phyloP scores from a whole-genome alignment of 2,329 filamentous ascomycete genomes.

The Metarhizium robertsii region DNA sequence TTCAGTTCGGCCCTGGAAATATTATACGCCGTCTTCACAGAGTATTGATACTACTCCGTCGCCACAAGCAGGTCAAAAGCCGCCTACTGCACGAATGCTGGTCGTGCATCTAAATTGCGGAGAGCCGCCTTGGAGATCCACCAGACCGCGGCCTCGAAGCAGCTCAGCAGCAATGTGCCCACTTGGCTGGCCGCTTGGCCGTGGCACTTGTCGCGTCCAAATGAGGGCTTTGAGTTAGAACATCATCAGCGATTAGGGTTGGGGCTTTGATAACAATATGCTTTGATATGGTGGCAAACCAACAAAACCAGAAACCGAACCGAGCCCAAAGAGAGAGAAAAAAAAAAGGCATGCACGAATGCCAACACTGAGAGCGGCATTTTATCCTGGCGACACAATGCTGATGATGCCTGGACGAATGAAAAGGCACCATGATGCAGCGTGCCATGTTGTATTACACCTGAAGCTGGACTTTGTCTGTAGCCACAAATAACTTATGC shows the following conservation, averaged over 20 bases:
- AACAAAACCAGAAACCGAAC: not conserved
- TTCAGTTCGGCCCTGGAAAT: too few species aligned
- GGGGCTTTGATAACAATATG: not conserved
- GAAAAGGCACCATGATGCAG: not conserved
- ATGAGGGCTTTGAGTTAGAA: not conserved
- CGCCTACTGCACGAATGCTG: too few species aligned
- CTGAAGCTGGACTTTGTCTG: not conserved
- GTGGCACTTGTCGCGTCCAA: not conserved
- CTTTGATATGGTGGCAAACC: not conserved
- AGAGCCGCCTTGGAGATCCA: too few species aligned
- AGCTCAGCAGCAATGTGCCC: not conserved
- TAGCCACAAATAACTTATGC: not conserved
- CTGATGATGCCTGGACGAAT: not conserved
- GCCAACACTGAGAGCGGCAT: not conserved
- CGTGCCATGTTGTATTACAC: not conserved
- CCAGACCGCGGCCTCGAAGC: not conserved
- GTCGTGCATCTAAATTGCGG: too few species aligned
- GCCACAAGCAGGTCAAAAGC: too few species aligned
- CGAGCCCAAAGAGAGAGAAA: not conserved
- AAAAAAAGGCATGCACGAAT: not conserved
- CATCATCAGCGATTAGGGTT: not conserved
- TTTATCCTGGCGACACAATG: not conserved
- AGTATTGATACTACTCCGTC: too few species aligned
- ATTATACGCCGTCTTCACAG: too few species aligned
- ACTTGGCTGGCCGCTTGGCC: not conserved